Evolutionary conservation across 495 filamentous ascomycete species (phyloP).

Genomic region (Penicillium egyptiacum): DNA sequence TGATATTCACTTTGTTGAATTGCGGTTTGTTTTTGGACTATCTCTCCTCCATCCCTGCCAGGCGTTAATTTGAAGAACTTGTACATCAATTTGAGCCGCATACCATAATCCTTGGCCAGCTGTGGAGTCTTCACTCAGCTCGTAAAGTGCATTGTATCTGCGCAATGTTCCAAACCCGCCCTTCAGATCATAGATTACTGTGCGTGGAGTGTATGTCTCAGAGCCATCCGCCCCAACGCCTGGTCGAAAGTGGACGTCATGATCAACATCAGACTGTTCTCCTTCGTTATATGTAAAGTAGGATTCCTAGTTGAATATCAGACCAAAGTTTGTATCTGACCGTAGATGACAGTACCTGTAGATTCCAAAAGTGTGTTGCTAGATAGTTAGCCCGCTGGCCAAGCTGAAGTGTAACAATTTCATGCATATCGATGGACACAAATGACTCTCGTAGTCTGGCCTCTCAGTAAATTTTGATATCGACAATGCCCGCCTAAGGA

Average conservation of each 20-base stretch:
- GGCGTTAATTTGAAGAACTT: background rate
- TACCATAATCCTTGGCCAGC: constrained; percentile 60
- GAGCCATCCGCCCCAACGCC: constrained; percentile 75
- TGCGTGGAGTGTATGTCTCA: constrained; percentile 90
- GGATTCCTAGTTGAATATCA: constrained; percentile 63
- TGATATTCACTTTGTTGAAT: constrained; percentile 76
- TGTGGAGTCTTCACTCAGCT: constrained; percentile 56
- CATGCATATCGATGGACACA: constrained; percentile 66
- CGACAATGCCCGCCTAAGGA: constrained; percentile 7
- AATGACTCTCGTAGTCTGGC: background rate
- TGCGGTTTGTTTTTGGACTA: constrained; percentile 61
- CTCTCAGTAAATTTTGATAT: constrained; percentile 11
- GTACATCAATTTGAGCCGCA: constrained; percentile 15
- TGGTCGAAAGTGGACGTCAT: constrained; percentile 88
- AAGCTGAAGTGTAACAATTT: constrained; percentile 91
- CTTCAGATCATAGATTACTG: constrained; percentile 93
- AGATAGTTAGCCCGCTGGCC: constrained; percentile 92
- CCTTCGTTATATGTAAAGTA: constrained; percentile 87
- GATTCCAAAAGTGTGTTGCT: constrained; percentile 98
- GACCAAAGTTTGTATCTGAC: constrained; percentile 7
- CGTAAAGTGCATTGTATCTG: constrained; percentile 87
- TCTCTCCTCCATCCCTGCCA: constrained; percentile 69
- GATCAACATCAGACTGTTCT: constrained; percentile 71
- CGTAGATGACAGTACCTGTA: constrained; percentile 57
- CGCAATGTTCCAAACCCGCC: constrained; percentile 84